Conservation (phyloP, 345 rosid genomes). For the Linum usitatissimum region DNA sequence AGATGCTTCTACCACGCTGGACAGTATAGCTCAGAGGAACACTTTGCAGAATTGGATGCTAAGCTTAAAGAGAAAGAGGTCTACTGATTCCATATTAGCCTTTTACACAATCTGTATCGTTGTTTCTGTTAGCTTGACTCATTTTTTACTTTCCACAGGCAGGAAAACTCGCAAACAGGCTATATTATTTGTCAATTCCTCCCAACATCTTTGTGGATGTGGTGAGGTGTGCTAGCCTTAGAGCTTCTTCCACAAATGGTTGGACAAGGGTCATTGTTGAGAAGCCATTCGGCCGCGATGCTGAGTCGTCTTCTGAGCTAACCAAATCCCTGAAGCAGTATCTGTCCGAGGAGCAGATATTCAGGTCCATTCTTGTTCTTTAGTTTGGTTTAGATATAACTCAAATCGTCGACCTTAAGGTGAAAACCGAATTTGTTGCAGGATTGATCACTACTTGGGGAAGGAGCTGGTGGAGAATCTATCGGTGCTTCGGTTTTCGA, state of each 20-base stretch:
- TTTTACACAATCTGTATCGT: background rate
- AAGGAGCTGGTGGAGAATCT: slow-evolving; percentile 94
- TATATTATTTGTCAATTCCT: slow-evolving; percentile 80
- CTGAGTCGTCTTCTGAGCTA: slow-evolving; percentile 61
- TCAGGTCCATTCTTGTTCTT: slow-evolving; percentile 42
- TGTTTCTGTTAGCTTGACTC: background rate
- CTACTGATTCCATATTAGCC: background rate
- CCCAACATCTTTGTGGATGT: slow-evolving; percentile 83
- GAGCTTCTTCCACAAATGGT: slow-evolving; percentile 60
- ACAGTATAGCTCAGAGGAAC: slow-evolving; percentile 63
- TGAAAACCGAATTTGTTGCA: slow-evolving; percentile 11
- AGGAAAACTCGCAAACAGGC: slow-evolving; percentile 58
- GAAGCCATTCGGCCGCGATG: slow-evolving; percentile 90
- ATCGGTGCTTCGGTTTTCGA: slow-evolving; percentile 88
- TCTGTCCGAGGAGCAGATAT: slow-evolving; percentile 73
- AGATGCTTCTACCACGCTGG: slow-evolving; percentile 86
- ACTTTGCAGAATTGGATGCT: slow-evolving; percentile 50
- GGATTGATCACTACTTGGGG: slow-evolving; percentile 90
- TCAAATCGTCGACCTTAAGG: background rate
- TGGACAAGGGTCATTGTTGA: slow-evolving; percentile 93
- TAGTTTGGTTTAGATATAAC: background rate
- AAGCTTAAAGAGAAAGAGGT: slow-evolving; percentile 86
- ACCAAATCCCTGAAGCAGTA: slow-evolving; percentile 72
- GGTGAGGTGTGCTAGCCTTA: slow-evolving; percentile 61
- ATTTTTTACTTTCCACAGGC: slow-evolving; percentile 24